Evolutionary conservation across 495 filamentous ascomycete species (phyloP), one percentile per base, ranked within the genome.

Genomic region (Daldinia loculata): DNA sequence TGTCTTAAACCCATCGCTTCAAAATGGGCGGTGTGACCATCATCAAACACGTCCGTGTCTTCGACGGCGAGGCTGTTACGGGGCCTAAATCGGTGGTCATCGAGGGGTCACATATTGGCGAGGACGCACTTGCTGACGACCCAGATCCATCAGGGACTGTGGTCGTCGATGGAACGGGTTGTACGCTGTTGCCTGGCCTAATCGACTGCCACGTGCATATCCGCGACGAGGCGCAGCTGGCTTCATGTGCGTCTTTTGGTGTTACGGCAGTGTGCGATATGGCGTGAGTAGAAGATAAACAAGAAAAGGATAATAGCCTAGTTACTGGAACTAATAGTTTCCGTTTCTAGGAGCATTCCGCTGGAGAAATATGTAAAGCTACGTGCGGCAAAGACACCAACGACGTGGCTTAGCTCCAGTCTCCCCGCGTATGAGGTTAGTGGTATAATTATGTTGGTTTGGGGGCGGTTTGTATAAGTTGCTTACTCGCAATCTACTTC

Each of bases 161-260:
- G 9, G 61, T 71, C 12, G 69, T 87, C 19, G 81, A 87, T 58
- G 67, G 83, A 4, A 72, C 72, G 0, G 82, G 81, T 15, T 81
- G 80, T 43, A 89, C 83, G 60, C 52, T 89, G 0, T 83, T 83
- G 24, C 86, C 86, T 0, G 87, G 86, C 4, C 75, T 89, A 2
- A 87, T 88, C n/a, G 87, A 89, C 73, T 82, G 80, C 69, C 87
- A 89, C 65, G 86, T 89, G 6, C 87, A 89, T 56, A 76, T 89
- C 45, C 74, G 77, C 9, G 78, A 85, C 0, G 79, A 78, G 82
- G 84, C n/a, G 75, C 64, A 72, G 41, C 66, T 34, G 61, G 74
- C 26, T 64, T 77, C 53, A 15, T 64, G 68, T 64, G 45, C 69
- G 22, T 60, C 56, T 11, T 65, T 32, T 17, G 67, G 71, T 5